These are phyloP conservation scores for Nannizzia gypsea DNA, from an alignment of 2,329 filamentous ascomycete genomes.

Conservation along the genomic window DNA sequence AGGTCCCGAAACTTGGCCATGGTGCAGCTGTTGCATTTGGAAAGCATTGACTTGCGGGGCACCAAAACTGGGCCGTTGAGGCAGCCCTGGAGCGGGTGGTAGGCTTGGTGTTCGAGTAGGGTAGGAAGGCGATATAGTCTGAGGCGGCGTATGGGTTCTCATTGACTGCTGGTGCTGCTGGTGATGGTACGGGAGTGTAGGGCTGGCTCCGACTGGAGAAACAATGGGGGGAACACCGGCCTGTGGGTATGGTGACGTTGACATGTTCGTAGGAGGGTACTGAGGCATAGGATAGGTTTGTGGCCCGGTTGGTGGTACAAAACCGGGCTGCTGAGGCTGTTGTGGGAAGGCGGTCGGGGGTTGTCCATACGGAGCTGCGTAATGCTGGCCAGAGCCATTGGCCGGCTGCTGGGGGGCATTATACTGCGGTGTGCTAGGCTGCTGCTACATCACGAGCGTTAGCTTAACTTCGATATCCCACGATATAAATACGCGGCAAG, in stretches of 20 bases:
- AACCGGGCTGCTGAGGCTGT: constrained; percentile 13
- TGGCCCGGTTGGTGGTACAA: constrained; percentile 26
- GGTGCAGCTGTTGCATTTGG: constrained; percentile 47
- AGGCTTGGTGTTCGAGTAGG: constrained; percentile 40
- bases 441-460: not conserved
- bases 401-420: constrained; percentile 35
- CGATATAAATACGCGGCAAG: not conserved
- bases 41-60: constrained; percentile 42
- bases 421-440: constrained; percentile 34
- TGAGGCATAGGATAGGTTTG: constrained; percentile 25
- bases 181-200: constrained; percentile 31
- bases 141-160: constrained; percentile 34
- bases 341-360: constrained; percentile 22
- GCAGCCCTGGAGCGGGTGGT: constrained; percentile 46
- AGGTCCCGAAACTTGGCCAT: constrained; percentile 35
- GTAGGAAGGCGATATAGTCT: constrained; percentile 26
- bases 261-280: constrained; percentile 24
- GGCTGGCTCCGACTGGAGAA: constrained; percentile 23
- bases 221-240: constrained; percentile 22
- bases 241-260: constrained; percentile 23
- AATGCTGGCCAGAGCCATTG: constrained; percentile 33
- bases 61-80: constrained; percentile 48
- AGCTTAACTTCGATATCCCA: constrained; percentile 7
- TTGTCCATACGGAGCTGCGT: constrained; percentile 33
- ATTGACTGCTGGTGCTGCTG: constrained; percentile 33